Conservation (phyloP, 352 stramenopile genomes). For the Nothophytophthora sp. region DNA sequence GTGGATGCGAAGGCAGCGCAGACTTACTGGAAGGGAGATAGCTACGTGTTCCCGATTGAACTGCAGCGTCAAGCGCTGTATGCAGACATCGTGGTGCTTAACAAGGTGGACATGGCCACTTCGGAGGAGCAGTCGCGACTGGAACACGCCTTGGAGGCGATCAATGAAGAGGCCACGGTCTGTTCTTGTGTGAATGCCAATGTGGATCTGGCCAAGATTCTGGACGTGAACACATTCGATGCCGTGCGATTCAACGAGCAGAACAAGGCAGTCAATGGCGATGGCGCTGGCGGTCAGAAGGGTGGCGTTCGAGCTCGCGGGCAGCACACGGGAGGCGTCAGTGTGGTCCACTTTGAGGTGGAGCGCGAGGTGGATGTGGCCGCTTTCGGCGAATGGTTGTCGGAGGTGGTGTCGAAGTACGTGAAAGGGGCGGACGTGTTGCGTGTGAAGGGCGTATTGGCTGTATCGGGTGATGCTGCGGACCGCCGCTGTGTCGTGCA, state of each 20-base stretch:
- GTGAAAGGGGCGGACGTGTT: constrained; percentile 56
- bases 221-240: constrained; percentile 77
- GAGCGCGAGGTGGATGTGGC: constrained; percentile 46
- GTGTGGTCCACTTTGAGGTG: constrained; percentile 59
- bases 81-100: constrained; percentile 69
- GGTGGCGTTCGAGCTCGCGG: constrained; percentile 17
- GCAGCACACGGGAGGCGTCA: constrained; percentile 55
- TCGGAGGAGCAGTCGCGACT: constrained; percentile 31
- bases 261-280: constrained; percentile 10
- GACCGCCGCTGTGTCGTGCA: constrained; percentile 60
- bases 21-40: constrained; percentile 32
- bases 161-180: constrained; percentile 54
- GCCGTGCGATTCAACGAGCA: constrained; percentile 50
- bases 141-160: constrained; percentile 25
- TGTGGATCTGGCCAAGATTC: constrained; percentile 50
- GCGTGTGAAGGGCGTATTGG: constrained; percentile 67
- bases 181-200: constrained; percentile 52
- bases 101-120: constrained; percentile 70
- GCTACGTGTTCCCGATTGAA: constrained; percentile 54
- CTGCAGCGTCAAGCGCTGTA: constrained; percentile 69
- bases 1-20: constrained; percentile 88
- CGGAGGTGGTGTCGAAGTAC: constrained; percentile 50
- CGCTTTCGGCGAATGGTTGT: constrained; percentile 64
- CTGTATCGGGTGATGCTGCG: constrained; percentile 37
- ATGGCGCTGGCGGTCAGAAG: constrained; percentile 6